A percentile compares a stretch with the other conserved stretches of the same genome.
Conservation (phyloP, 192 early-diverging fungal genomes). For the Thoreauomyces humboldtii region DNA sequence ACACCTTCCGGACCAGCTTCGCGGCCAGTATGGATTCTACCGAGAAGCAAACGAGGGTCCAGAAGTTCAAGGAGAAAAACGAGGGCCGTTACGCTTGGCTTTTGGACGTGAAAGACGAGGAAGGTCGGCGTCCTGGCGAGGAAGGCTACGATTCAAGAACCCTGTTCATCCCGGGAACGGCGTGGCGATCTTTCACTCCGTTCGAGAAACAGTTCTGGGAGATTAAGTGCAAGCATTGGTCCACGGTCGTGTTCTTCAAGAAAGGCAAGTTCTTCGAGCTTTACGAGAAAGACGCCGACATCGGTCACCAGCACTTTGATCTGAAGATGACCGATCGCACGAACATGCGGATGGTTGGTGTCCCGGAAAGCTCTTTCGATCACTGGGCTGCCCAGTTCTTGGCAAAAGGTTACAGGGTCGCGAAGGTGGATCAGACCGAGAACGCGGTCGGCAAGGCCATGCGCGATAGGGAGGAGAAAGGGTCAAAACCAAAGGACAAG, state of each 20-base stretch:
- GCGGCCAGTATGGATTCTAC: neutral
- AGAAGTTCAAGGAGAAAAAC: constrained; percentile 81
- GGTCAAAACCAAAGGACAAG: constrained; percentile 55
- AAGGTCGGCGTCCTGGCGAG: constrained; percentile 42
- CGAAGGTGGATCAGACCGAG: constrained; percentile 97
- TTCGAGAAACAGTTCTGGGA: constrained; percentile 99
- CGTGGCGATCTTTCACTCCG: constrained; percentile 84
- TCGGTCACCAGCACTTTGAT: constrained; percentile 95
- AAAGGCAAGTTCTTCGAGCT: constrained; percentile 92
- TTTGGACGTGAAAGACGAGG: constrained; percentile 59
- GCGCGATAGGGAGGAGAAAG: constrained; percentile 60
- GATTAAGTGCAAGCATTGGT: constrained; percentile 92
- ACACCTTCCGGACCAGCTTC: constrained; percentile 4
- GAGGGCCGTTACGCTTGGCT: constrained; percentile 86
- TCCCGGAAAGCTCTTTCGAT: constrained; percentile 91
- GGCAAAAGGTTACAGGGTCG: constrained; percentile 85
- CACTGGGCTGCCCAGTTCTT: constrained; percentile 64
- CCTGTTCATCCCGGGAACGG: constrained; percentile 71
- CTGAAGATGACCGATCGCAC: constrained; percentile 92
- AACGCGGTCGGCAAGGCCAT: constrained; percentile 89
- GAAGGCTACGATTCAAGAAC: constrained; percentile 91
- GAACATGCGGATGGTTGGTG: constrained; percentile 99
- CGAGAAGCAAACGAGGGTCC: constrained; percentile 8
- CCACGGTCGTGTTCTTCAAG: constrained; percentile 97
- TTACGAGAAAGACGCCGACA: constrained; percentile 98